Conservation (phyloP, 225 moss, liverwort and hornwort genomes). For the Polytrichum formosum region DNA sequence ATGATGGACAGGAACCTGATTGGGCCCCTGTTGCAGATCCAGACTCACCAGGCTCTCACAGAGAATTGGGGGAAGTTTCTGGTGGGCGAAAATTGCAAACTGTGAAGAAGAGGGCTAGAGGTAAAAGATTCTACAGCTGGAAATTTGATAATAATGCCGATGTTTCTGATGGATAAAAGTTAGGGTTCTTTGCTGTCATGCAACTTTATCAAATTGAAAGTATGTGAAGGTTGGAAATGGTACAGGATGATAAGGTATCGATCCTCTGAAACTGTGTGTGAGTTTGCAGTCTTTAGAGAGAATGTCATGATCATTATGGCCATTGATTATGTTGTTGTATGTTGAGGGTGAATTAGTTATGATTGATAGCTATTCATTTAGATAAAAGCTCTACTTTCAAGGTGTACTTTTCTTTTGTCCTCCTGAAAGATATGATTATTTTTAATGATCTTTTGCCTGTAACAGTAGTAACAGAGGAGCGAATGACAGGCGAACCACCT, state of each 20-base stretch:
- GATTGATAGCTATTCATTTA: too few relatives aligned
- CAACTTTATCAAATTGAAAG: too few relatives aligned
- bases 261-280: too few relatives aligned
- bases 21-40: slow-evolving; percentile 65
- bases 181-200: too few relatives aligned
- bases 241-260: too few relatives aligned
- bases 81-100: slow-evolving; percentile 63
- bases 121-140: slow-evolving; percentile 22
- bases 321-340: background rate
- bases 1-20: slow-evolving; percentile 80
- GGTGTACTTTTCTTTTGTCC: background rate
- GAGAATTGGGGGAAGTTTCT: slow-evolving; percentile 60
- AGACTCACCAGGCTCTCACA: slow-evolving; percentile 60
- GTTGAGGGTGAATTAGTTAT: too few relatives aligned
- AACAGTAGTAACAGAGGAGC: slow-evolving; percentile 25
- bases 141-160: too few relatives aligned
- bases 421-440: background rate
- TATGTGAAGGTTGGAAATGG: too few relatives aligned
- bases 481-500: slow-evolving; percentile 61
- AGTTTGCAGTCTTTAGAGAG: too few relatives aligned
- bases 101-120: slow-evolving; percentile 73
- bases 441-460: slow-evolving; percentile 2
- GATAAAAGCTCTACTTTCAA: too few relatives aligned
- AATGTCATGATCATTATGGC: too few relatives aligned
- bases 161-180: too few relatives aligned